phyloP scores from a whole-genome alignment of 768 basidiomycete species.

The Sarcomyxa edulis region DNA sequence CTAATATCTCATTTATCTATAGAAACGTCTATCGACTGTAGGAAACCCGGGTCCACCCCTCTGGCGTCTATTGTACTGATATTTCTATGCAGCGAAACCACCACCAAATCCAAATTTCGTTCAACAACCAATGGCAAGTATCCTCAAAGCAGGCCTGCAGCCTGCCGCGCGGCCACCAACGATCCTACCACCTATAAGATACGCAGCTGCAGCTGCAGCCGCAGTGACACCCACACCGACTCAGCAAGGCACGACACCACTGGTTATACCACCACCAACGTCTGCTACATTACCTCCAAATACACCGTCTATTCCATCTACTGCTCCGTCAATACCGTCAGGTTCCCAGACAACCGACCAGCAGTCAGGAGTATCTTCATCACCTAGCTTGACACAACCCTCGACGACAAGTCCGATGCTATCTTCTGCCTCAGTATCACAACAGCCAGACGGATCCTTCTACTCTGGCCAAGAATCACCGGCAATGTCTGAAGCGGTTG shows the following conservation, averaged over 20 bases:
- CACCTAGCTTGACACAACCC: constrained; percentile 82
- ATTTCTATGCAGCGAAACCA: constrained; percentile 49
- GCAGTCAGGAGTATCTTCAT: constrained; percentile 46
- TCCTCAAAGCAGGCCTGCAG: constrained; percentile 73
- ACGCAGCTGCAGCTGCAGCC: constrained; percentile 86
- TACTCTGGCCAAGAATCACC: constrained; percentile 73
- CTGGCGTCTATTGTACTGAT: constrained; percentile 9
- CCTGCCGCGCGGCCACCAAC: constrained; percentile 51
- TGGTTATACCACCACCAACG: constrained; percentile 21
- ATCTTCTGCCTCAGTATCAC: constrained; percentile 64
- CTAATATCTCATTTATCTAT: constrained; percentile 13
- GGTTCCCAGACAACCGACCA: constrained; percentile 31
- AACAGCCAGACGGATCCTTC: constrained; percentile 63
- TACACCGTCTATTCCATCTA: constrained; percentile 27
- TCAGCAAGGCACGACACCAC: constrained; percentile 19
- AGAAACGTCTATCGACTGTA: constrained; percentile 75
- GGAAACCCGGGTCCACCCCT: constrained; percentile 11
- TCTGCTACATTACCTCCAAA: constrained; percentile 22
- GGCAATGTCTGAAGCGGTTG: constrained; percentile 61
- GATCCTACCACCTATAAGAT: constrained; percentile 75
- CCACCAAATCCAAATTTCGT: constrained; percentile 78
- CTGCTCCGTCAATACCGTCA: constrained; percentile 35
- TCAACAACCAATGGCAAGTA: constrained; percentile 69
- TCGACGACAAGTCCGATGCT: constrained; percentile 79
- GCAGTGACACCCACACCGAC: constrained; percentile 31